These are phyloP conservation scores for Botrytis aclada DNA, from an alignment of 2,329 filamentous ascomycete genomes.

Conservation along the genomic window DNA sequence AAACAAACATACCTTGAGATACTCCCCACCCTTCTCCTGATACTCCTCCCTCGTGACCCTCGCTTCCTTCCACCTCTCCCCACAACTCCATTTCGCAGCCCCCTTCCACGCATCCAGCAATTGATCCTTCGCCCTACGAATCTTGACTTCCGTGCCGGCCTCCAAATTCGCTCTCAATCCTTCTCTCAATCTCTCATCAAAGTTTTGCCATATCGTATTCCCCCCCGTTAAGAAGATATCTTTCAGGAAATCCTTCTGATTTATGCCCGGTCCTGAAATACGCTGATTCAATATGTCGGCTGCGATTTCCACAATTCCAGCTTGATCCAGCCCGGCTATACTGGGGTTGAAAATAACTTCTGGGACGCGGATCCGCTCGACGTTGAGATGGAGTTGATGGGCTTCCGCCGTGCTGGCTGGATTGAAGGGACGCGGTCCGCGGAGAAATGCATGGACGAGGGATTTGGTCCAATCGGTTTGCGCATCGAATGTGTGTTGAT, in stretches of 20 bases:
- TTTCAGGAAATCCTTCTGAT: conserved; percentile 68
- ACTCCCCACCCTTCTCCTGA: conserved; percentile 86
- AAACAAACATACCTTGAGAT: conserved; percentile 65
- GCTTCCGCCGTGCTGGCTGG: conserved; percentile 73
- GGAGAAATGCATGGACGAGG: conserved; percentile 83
- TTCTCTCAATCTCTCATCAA: conserved; percentile 74
- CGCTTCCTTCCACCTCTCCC: conserved; percentile 56
- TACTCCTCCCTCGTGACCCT: conserved; percentile 81
- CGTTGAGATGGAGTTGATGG: conserved; percentile 90
- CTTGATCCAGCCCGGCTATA: conserved; percentile 90
- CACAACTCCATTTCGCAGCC: conserved; percentile 77
- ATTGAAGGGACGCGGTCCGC: conserved; percentile 85
- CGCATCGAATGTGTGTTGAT: conserved; percentile 87
- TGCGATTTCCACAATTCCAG: conserved; percentile 87
- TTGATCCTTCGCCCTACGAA: conserved; percentile 67
- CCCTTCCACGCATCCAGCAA: conserved; percentile 90
- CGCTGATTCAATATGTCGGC: conserved; percentile 86
- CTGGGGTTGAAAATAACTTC: conserved; percentile 91
- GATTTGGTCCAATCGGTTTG: conserved; percentile 95
- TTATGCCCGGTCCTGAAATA: conserved; percentile 51
- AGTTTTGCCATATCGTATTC: conserved; percentile 79
- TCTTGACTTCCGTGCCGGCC: conserved; percentile 43
- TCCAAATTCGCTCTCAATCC: conserved; percentile 74
- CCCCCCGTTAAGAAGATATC: conserved; percentile 97
- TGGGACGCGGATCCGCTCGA: conserved; percentile 90